Conservation (phyloP, 1,139 yeast species). For the Yamadazyma atlantica region DNA sequence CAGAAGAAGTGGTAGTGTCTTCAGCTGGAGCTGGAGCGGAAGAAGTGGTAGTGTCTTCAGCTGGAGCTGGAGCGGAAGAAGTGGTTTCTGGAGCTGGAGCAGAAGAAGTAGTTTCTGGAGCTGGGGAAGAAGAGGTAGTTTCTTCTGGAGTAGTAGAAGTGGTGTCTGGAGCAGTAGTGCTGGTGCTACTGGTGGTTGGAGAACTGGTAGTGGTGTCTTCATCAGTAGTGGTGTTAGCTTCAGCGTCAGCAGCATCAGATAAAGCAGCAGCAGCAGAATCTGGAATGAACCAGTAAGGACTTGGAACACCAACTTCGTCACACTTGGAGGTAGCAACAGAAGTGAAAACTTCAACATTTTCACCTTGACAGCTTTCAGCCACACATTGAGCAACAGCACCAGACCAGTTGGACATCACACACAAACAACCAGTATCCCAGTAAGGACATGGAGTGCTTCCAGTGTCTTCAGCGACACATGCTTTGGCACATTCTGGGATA, state of each 20-base stretch:
- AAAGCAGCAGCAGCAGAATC: conserved; percentile 36
- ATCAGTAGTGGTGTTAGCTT: conserved; percentile 9
- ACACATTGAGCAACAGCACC: conserved; percentile 47
- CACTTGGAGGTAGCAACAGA: conserved; percentile 44
- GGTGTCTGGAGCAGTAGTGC: conserved; percentile 13
- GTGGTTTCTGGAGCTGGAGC: conserved; percentile 6
- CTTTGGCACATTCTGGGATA: conserved; percentile 45
- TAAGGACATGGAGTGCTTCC: conserved; percentile 48
- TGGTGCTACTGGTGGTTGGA: conserved; percentile 6
- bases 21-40: conserved; percentile 4
- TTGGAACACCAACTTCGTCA: conserved; percentile 42
- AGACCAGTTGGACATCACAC: conserved; percentile 51
- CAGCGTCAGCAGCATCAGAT: conserved; percentile 16
- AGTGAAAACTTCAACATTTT: conserved; percentile 39
- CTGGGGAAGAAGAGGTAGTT: conserved; percentile 7
- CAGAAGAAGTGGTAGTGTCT: conserved; percentile 6
- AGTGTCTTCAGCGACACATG: conserved; percentile 38
- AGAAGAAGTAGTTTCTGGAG: conserved; percentile 6
- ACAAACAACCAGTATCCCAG: conserved; percentile 56
- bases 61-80: conserved; percentile 8
- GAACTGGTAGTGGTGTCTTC: conserved; percentile 6
- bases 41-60: conserved; percentile 7
- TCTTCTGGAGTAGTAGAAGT: conserved; percentile 8
- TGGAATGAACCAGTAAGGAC: conserved; percentile 43
- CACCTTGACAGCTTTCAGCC: conserved; percentile 40